Evolutionary conservation across 192 early-diverging fungal species (phyloP).

Genomic region (Haplosporangium gracile): DNA sequence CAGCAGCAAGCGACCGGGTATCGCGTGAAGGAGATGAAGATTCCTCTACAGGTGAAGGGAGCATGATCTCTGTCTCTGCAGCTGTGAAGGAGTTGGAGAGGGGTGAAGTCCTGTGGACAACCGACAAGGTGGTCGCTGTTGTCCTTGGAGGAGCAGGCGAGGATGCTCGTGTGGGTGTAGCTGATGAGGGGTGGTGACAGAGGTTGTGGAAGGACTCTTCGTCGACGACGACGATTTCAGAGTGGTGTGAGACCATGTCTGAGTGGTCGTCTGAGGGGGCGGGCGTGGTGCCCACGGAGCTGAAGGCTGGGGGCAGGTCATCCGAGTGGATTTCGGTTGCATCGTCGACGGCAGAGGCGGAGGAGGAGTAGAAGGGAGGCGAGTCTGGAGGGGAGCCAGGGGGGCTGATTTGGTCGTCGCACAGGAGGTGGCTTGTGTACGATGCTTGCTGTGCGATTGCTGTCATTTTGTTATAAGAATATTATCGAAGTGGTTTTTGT

Average conservation of each 20-base stretch:
- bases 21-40: neutral
- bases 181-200: neutral
- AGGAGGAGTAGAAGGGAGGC: slow-evolving; percentile 1
- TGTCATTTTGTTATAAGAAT: neutral
- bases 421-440: neutral
- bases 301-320: neutral
- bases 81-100: slow-evolving; percentile 4
- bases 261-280: slow-evolving; percentile 16
- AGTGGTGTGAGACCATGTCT: slow-evolving; percentile 13
- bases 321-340: neutral
- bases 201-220: slow-evolving; percentile 17
- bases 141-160: slow-evolving; percentile 18
- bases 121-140: neutral
- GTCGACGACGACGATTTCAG: slow-evolving; percentile 24
- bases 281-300: slow-evolving; percentile 9
- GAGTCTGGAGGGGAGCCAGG: slow-evolving; percentile 9
- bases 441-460: slow-evolving; percentile 1
- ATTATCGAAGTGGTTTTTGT: neutral
- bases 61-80: neutral
- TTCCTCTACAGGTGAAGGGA: neutral
- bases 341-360: neutral
- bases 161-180: neutral
- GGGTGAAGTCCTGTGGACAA: neutral
- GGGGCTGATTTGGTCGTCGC: neutral
- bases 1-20: neutral